Conservation (phyloP, 2,329 filamentous ascomycete genomes). For the Exophiala sp. region DNA sequence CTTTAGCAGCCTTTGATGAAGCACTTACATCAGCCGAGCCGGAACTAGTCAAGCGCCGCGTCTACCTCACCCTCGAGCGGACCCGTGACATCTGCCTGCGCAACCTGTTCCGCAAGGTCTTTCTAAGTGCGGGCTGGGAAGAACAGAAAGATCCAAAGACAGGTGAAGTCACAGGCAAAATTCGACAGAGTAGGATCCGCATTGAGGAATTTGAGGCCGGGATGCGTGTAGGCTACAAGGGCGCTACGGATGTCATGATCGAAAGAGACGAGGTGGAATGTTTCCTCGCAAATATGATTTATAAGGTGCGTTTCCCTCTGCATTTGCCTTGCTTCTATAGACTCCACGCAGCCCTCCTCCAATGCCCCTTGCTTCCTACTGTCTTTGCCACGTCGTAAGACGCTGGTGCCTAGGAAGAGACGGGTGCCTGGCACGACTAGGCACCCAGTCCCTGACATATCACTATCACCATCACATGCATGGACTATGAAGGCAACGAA, state of each 20-base stretch:
- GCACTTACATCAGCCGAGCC: conserved; percentile 76
- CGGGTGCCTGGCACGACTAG: conserved; percentile 7
- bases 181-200: conserved; percentile 67
- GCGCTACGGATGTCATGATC: conserved; percentile 50
- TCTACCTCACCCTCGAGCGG: conserved; percentile 90
- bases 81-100: conserved; percentile 86
- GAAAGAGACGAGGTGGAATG: conserved; percentile 95
- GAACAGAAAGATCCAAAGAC: conserved; percentile 63
- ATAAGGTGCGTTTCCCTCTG: conserved; percentile 63
- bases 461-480: background rate
- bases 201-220: conserved; percentile 80
- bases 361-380: background rate
- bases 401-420: conserved; percentile 14
- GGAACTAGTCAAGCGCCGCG: conserved; percentile 87
- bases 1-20: conserved; percentile 75
- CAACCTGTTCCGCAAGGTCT: conserved; percentile 88
- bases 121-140: conserved; percentile 75
- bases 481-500: conserved; percentile 9
- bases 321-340: conserved; percentile 17
- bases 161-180: conserved; percentile 34
- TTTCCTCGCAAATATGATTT: conserved; percentile 90
- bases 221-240: conserved; percentile 63
- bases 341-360: background rate
- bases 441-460: background rate
- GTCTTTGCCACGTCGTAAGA: background rate